Base-by-base conservation (phyloP, 108 stramenopile genomes). In the Mediolabrus comicus region DNA sequence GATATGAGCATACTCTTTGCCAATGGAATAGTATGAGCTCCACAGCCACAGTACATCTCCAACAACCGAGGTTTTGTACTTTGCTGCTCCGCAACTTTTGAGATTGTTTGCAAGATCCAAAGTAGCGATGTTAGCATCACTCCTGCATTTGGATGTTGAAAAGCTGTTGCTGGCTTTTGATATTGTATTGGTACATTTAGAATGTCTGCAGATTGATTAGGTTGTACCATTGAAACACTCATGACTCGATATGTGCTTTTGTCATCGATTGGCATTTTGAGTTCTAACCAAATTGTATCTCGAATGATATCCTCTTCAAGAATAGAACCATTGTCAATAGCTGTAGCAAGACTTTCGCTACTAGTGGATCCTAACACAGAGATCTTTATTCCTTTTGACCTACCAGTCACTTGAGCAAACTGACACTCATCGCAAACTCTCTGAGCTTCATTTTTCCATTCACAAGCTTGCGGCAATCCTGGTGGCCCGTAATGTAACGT, bases 1-100 rank as follows among this genome's bases (percentile, higher is more conserved):
- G 65, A 49, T 0, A 87, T 19, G 36, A 87, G 39, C 11, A 56
- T 72, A 35, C 71, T 67, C 59, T 83, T 89, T 10, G 83, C 84
- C 27, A 89, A 38, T 4, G 91, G 84, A 6, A 89, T 76, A n/a
- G 91, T 92, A 70, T 92, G 91, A 2, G 91, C 88, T 0, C 91
- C 91, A 63, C 86, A 89, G 38, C 88, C 91, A 62, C 86, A 87
- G 59, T 92, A 89, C 82, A 92, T 75, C 66, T 92, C 91, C 31
- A 92, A 67, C 29, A 92, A 52, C 8, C 62, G 38, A 4, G 33
- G 54, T 55, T 64, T 58, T 27, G 56, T 28, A 24, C 13, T 27
- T 27, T 39, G 28, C 25, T 76, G 72, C 32, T 32, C 17, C 38
- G 43, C 39, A 27, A 92, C 61, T n/a, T 53, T 19, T 0, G 71